Evolutionary conservation across 805 yeast genomes (phyloP), one percentile per base, ranked within the genome.

Genomic region (Wickerhamomyces alni): DNA sequence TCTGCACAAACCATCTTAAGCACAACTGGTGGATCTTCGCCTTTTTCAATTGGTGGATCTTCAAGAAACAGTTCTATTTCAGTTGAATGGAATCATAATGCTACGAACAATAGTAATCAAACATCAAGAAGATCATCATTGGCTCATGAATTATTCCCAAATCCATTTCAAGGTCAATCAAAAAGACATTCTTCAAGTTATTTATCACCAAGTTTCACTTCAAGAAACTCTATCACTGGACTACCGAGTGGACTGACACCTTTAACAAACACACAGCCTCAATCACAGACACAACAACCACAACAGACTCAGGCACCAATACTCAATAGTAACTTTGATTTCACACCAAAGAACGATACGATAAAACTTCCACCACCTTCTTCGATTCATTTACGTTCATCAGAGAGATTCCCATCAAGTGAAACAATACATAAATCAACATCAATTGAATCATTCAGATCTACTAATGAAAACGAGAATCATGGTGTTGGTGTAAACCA

Each of bases 131-230:
- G 72, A 38, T 65, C 72, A 8, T 64, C 70, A 3, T 47, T 66
- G 34, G 71, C 69, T 4, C 71, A 66, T 8, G 74, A 69, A 41
- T 54, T 65, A 37, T 67, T 66, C 55, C 70, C 72, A 6, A 66
- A 62, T 44, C 47, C 48, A 7, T 15, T 30, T 17, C 44, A 16
- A 35, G 22, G 15, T 26, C 30, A 18, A 25, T 8, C 22, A 24
- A 47, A 49, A 33, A 44, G 55, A 37, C 52, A 42, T 18, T 28
- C 45, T 5, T 47, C 54, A 3, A 35, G 45, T 5, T 50, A 47
- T 21, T 30, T 50, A 18, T 49, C 54, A 4, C 52, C 56, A 35
- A 46, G 33, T 15, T 44, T 59, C 43, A 37, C 54, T 9, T 28
- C 52, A 26, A 42, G 57, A 33, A 46, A 48, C 2, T 50, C 58